A percentile compares a stretch with the other conserved stretches of the same genome.
Evolutionary conservation across 371 early-diverging fungal species (phyloP).

Genomic region (Mucor piriformis): DNA sequence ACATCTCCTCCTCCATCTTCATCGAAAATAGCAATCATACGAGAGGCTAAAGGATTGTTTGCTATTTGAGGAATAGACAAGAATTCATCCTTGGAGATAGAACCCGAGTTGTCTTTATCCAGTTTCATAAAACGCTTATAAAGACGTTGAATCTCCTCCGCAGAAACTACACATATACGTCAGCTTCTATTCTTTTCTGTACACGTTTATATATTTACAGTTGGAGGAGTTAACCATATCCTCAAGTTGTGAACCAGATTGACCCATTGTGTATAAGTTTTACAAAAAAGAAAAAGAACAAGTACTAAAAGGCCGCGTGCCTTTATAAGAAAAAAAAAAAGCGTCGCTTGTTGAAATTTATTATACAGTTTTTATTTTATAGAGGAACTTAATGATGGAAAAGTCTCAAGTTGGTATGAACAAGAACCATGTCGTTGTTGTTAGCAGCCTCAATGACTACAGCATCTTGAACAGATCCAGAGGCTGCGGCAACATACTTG

Average conservation of each 20-base stretch:
- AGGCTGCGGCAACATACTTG: constrained; percentile 86
- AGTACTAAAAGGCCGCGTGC: background rate
- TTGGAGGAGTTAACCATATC: constrained; percentile 59
- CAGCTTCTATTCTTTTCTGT: too few species aligned
- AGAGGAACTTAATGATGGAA: constrained; percentile 87
- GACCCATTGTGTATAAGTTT: constrained; percentile 32
- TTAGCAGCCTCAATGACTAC: constrained; percentile 86
- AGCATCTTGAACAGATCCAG: constrained; percentile 89
- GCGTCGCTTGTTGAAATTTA: background rate
- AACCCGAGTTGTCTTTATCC: constrained; percentile 94
- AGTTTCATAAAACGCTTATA: constrained; percentile 96
- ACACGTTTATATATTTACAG: constrained; percentile 33
- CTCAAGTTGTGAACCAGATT: constrained; percentile 54
- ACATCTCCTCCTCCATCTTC: constrained; percentile 97
- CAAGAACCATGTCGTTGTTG: constrained; percentile 78
- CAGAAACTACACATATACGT: too few species aligned
- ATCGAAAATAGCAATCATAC: constrained; percentile 96
- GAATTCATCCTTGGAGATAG: constrained; percentile 96
- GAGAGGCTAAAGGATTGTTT: constrained; percentile 93
- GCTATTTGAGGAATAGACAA: constrained; percentile 93
- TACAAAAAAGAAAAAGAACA: constrained; percentile 8
- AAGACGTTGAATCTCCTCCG: constrained; percentile 94
- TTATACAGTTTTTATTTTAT: background rate
- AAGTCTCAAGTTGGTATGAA: constrained; percentile 84
- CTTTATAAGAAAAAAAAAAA: background rate